Conservation (phyloP, 306 rosid genomes). For the Vigna hirtella region DNA sequence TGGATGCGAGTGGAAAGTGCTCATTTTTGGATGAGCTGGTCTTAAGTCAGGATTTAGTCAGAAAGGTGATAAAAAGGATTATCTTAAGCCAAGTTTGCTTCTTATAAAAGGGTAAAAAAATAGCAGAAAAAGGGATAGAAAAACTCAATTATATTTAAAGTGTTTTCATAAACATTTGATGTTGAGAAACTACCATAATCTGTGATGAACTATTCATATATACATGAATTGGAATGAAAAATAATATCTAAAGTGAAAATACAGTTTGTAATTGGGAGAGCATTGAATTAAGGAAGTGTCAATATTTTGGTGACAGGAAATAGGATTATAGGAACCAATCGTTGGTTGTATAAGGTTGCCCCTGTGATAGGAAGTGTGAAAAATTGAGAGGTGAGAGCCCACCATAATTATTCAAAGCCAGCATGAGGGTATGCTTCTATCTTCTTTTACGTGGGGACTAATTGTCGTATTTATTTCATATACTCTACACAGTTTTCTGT, state of each 20-base stretch:
- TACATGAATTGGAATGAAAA: neutral
- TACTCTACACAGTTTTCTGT: neutral
- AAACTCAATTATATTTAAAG: too few relatives aligned
- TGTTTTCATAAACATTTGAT: too few relatives aligned
- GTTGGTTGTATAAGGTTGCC: conserved; percentile 29
- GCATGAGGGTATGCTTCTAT: conserved; percentile 2
- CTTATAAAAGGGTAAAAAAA: too few relatives aligned
- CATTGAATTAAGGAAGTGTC: neutral
- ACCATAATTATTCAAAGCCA: conserved; percentile 15
- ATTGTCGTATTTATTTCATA: neutral
- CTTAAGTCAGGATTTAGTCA: too few relatives aligned
- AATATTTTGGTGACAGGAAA: neutral
- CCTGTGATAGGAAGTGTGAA: conserved; percentile 1
- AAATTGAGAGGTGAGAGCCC: conserved; percentile 9
- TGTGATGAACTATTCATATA: too few relatives aligned
- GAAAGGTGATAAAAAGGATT: too few relatives aligned
- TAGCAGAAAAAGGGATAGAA: too few relatives aligned
- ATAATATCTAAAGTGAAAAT: neutral
- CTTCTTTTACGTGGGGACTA: conserved; percentile 5
- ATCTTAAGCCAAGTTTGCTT: too few relatives aligned
- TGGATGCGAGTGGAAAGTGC: too few relatives aligned
- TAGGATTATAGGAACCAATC: neutral
- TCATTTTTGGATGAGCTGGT: too few relatives aligned
- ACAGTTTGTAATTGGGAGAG: neutral
- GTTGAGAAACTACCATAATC: too few relatives aligned